Conservation (phyloP, 2,329 filamentous ascomycete species). For the Lasiodiplodia hormozganensis region DNA sequence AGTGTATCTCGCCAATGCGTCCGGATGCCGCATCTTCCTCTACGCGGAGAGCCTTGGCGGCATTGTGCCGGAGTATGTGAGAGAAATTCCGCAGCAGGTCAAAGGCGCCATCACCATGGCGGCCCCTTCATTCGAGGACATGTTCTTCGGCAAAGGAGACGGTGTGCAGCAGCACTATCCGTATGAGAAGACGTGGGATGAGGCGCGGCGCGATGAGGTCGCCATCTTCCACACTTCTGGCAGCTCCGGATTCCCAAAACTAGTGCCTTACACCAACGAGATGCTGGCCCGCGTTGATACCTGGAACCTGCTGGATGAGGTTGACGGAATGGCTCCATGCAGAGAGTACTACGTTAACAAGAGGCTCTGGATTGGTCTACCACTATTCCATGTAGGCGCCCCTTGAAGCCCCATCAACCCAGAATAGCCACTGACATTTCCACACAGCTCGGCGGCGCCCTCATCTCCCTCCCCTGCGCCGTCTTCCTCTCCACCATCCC, state of each 20-base stretch:
- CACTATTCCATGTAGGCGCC: background rate
- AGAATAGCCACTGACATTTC: background rate
- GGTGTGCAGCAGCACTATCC: constrained; percentile 33
- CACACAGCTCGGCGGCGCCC: constrained; percentile 5
- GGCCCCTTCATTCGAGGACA: background rate
- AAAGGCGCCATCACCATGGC: background rate
- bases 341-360: constrained; percentile 1
- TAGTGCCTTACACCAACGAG: constrained; percentile 31
- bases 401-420: background rate
- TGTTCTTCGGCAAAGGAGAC: background rate
- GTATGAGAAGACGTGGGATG: constrained; percentile 33
- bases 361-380: background rate
- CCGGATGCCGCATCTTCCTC: constrained; percentile 29
- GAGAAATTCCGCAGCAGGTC: background rate
- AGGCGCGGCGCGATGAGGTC: constrained; percentile 34
- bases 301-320: constrained; percentile 30
- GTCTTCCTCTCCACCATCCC: constrained; percentile 9
- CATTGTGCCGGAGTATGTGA: constrained; percentile 30
- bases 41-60: constrained; percentile 15
- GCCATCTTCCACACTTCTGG: constrained; percentile 48
- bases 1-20: constrained; percentile 21
- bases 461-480: constrained; percentile 8
- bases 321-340: constrained; percentile 5
- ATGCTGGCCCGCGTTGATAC: constrained; percentile 32
- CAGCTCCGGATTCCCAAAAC: constrained; percentile 35